phyloP scores from a whole-genome alignment of 805 yeast genomes.

The Lachancea sp. region DNA sequence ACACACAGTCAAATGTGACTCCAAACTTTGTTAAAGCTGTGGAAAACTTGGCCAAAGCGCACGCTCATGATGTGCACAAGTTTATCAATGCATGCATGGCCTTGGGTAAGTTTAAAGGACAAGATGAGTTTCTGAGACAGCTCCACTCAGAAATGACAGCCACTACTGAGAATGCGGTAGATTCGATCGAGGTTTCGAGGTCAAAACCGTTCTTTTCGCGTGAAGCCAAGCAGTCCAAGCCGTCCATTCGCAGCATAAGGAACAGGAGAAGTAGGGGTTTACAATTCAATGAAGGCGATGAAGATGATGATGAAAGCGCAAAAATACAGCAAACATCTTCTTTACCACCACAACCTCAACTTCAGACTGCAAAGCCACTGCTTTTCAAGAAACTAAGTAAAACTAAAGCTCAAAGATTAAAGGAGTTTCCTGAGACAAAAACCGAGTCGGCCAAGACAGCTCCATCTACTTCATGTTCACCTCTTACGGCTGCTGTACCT shows the following conservation, averaged over 20 bases:
- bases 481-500: not conserved
- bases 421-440: conserved; percentile 14
- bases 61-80: conserved; percentile 10
- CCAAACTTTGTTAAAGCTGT: conserved; percentile 18
- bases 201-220: not conserved
- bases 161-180: not conserved
- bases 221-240: not conserved
- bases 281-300: not conserved
- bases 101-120: conserved; percentile 22
- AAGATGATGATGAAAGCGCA: not conserved
- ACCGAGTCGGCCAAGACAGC: not conserved
- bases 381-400: conserved; percentile 21
- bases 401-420: conserved; percentile 16
- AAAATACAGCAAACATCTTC: too few relatives aligned
- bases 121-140: conserved; percentile 10
- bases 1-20: conserved; percentile 20
- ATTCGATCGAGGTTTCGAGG: not conserved
- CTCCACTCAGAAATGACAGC: conserved; percentile 1
- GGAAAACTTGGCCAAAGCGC: conserved; percentile 14
- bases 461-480: not conserved
- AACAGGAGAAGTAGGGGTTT: not conserved
- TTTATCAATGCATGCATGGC: conserved; percentile 23
- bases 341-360: too few relatives aligned
- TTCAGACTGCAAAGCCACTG: too few relatives aligned
- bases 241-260: not conserved